Evolutionary conservation across 805 yeast genomes (phyloP).

Genomic region (Lipomyces spencermartinsiae): DNA sequence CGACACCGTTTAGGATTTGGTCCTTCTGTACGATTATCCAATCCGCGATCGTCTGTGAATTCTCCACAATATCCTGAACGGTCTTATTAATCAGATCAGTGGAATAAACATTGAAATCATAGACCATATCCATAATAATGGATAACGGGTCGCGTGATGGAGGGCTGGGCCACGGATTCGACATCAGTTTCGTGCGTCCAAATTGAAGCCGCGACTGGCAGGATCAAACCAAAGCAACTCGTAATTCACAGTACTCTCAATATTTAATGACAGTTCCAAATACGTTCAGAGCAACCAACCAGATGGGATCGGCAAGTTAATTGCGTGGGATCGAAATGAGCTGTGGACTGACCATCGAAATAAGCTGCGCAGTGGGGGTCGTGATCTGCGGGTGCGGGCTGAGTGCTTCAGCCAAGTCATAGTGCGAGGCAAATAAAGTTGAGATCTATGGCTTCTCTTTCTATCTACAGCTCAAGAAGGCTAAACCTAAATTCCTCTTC

Average conservation of each 20-base stretch:
- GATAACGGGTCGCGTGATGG: constrained; percentile 39
- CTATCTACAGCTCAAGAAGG: neutral
- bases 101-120: constrained; percentile 20
- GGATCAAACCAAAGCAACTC: neutral
- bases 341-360: neutral
- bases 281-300: neutral
- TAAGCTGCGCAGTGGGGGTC: neutral
- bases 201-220: neutral
- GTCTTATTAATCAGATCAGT: constrained; percentile 32
- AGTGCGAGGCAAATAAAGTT: neutral
- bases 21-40: constrained; percentile 25
- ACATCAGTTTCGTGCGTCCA: neutral
- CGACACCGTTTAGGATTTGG: constrained; percentile 20
- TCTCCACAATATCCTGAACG: constrained; percentile 21
- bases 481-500: neutral
- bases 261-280: neutral
- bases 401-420: too few species aligned
- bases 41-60: constrained; percentile 22
- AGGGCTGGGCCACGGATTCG: constrained; percentile 17
- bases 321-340: neutral
- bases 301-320: neutral
- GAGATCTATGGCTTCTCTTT: neutral
- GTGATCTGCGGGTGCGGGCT: neutral
- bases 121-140: constrained; percentile 31
- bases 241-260: neutral